phyloP scores from a whole-genome alignment of 495 filamentous ascomycete genomes.

The Amniculicola lignicola region DNA sequence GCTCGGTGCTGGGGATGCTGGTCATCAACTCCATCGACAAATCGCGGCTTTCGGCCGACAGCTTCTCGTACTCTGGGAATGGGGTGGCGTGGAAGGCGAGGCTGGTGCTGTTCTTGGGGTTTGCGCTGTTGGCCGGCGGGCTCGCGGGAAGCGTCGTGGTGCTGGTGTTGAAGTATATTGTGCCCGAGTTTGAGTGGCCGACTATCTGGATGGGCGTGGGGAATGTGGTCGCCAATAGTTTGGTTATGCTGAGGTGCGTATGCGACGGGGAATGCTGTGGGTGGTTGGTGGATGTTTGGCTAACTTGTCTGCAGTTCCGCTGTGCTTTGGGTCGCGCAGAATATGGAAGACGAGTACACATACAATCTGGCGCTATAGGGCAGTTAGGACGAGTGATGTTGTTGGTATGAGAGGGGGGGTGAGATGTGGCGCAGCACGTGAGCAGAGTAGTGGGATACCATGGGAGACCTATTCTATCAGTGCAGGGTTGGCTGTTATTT shows the following conservation, averaged over 20 bases:
- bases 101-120: conserved; percentile 92
- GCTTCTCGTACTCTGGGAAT: conserved; percentile 77
- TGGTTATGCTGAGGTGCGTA: conserved; percentile 82
- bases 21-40: conserved; percentile 99
- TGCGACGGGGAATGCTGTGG: not conserved
- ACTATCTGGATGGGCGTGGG: conserved; percentile 91
- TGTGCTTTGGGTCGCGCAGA: conserved; percentile 95
- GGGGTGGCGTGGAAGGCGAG: conserved; percentile 95
- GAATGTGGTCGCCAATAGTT: conserved; percentile 81
- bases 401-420: not conserved
- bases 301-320: conserved; percentile 60
- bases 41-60: conserved; percentile 76
- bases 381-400: not conserved
- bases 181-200: conserved; percentile 71
- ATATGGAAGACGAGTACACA: conserved; percentile 98
- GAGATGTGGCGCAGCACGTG: conserved; percentile 4
- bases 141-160: conserved; percentile 89
- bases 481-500: not conserved
- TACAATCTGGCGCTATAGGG: conserved; percentile 76
- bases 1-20: conserved; percentile 89
- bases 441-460: conserved; percentile 1
- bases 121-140: conserved; percentile 89
- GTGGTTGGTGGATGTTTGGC: not conserved
- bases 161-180: conserved; percentile 87
- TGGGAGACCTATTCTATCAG: not conserved